Base-by-base conservation (phyloP, 2,329 filamentous ascomycete species). In the Eutypella sp. region DNA sequence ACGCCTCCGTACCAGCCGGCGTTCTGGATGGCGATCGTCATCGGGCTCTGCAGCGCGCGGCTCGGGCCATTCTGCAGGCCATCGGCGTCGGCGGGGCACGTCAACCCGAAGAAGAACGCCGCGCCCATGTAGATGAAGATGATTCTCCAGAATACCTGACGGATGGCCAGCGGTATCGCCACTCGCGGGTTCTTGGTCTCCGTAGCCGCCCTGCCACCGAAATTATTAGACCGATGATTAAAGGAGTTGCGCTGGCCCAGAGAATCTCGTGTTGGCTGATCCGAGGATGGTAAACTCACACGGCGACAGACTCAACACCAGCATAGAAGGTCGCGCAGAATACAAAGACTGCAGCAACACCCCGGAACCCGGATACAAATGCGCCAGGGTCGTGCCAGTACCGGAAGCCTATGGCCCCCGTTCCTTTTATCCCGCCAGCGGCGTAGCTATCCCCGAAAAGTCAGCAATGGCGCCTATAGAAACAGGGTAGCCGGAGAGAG, bases 311-410 rank as follows among this genome's bases (percentile, higher is more conserved):
- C 59, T 82, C 79, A 4, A 56, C 82, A 8, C 86, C 87, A 11
- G 83, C 82, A 59, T 85, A 87, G 43, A 85, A 84, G 3, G 84
- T 86, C 7, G 79, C 81, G 60, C 81, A 85, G 54, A 82, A 86
- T 31, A 86, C 80, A 51, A 85, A 83, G 29, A 84, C 81, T n/a
- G 74, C 75, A 1, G 79, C 79, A 11, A 84, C 76, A 6, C 83
- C 80, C 7, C 78, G 73, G 56, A 88, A 82, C 7, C 85, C 85
- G n/a, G 84, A 70, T 0, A 76, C 73, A 56, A 89, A 89, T 0
- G 85, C 77, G 7, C 86, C 87, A 0, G 86, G 86, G 37, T 84
- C 68, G 42, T 77, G 71, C 85, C 85, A 90, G 62, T 89, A 89
- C 19, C 72, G 70, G 63, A 87, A 87, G 1, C 87, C 85, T 15